Base-by-base conservation (phyloP, 2,329 filamentous ascomycete species). In the Calonectria pseudoturangicola region DNA sequence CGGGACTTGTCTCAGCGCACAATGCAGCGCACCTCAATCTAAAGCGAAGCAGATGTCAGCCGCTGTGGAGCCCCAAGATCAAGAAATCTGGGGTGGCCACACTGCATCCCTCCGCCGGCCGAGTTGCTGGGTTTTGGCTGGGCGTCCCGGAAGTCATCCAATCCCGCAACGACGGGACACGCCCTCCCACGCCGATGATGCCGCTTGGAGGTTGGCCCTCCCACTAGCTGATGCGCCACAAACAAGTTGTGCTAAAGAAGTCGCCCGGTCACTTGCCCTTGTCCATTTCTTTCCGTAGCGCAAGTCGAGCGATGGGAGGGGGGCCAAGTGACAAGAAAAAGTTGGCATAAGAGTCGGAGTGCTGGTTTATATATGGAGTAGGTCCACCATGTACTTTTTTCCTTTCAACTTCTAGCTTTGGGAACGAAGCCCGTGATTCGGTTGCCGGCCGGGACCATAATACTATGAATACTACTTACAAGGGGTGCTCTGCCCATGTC, bases 11-110 rank as follows among this genome's bases (percentile, higher is more conserved):
- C 68, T 72, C 62, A 54, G 71, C 39, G 63, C 63, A 63, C 63
- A 56, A 43, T 41, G 58, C 54, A 60, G 41, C 64, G 69, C 65
- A 62, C 65, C 12, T 54, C 41, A 70, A 71, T 69, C 73, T 73
- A 71, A 75, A 71, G 63, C 33, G 43, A 63, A 33, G 58, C 68
- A 78, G 66, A 72, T 74, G 71, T 74, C 76, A 78, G 75, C 78
- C 76, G 73, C 70, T 77, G 77, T 80, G 79, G 79, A 71, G 75
- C 54, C 75, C 54, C 75, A 70, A 56, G 63, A 71, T 66, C 58
- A 74, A 74, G 54, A 68, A 79, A 75, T 76, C 77, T 39, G 76
- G 78, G 78, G 74, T 72, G 73, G 47, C 50, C 54, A 54, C 48
- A 41, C 36, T 58, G 62, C 71, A 66, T 58, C 67, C 64, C 64